Conservation (phyloP, 2,329 filamentous ascomycete species). For the Immersiporthe knoxdaviesiana region DNA sequence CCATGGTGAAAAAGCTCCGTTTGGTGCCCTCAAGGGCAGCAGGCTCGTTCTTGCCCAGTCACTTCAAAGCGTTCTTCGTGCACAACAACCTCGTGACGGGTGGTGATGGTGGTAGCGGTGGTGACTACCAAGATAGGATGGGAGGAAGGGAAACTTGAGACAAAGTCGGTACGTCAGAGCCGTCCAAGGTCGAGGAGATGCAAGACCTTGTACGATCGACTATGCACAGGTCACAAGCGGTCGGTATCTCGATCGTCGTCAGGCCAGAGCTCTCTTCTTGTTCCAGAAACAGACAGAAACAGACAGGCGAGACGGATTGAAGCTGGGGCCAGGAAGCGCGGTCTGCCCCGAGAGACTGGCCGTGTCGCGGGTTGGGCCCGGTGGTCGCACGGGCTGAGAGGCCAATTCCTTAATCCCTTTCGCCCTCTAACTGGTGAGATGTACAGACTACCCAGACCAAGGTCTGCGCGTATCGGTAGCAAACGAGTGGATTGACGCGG, state of each 20-base stretch:
- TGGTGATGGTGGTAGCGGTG: not conserved
- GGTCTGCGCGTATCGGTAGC: slow-evolving; percentile 5
- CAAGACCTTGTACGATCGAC: not conserved
- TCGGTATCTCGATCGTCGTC: not conserved
- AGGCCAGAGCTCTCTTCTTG: not conserved
- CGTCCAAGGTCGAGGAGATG: not conserved
- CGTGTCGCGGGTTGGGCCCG: slow-evolving; percentile 12
- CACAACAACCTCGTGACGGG: not conserved
- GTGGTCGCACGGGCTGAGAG: slow-evolving; percentile 1
- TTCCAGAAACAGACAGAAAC: not conserved
- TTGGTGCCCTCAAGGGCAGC: slow-evolving; percentile 19
- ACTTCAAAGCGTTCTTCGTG: not conserved
- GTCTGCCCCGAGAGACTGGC: slow-evolving; percentile 1
- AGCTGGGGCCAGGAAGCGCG: slow-evolving; percentile 4
- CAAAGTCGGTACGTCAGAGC: not conserved
- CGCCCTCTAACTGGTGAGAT: not conserved
- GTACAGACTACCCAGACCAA: not conserved
- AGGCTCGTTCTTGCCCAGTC: slow-evolving; percentile 11
- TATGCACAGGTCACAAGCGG: not conserved
- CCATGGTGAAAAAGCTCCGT: slow-evolving; percentile 22
- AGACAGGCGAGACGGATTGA: not conserved
- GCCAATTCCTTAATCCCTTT: not conserved
- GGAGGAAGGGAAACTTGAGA: not conserved
- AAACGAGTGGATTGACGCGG: slow-evolving; percentile 26
- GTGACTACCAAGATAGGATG: not conserved